phyloP scores from a whole-genome alignment of 2,329 filamentous ascomycete genomes.

The Xylaria sp. region DNA sequence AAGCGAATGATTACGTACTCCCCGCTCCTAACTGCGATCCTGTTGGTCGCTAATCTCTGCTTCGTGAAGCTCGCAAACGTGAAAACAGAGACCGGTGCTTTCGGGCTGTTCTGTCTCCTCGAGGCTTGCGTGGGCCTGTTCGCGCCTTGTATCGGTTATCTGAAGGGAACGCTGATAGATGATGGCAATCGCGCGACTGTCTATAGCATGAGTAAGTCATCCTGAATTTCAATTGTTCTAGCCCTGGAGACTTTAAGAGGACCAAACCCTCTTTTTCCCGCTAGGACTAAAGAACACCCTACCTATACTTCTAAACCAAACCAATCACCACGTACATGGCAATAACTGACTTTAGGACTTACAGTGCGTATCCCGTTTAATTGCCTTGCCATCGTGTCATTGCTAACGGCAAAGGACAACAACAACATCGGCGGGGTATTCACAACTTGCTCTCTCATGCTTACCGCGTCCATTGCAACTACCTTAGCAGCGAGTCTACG shows the following conservation, averaged over 20 bases:
- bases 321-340: background rate
- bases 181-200: conserved; percentile 64
- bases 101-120: conserved; percentile 68
- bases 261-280: background rate
- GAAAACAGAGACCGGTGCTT: conserved; percentile 57
- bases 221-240: background rate
- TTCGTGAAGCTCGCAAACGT: conserved; percentile 54
- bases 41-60: conserved; percentile 53
- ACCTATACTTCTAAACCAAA: background rate
- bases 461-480: conserved; percentile 44
- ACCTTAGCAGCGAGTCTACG: conserved; percentile 45
- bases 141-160: conserved; percentile 64
- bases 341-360: conserved; percentile 4
- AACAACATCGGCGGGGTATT: conserved; percentile 43
- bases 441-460: conserved; percentile 44
- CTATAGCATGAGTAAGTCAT: conserved; percentile 58
- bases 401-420: conserved; percentile 57
- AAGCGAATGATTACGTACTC: conserved; percentile 49
- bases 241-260: background rate
- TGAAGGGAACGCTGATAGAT: conserved; percentile 59
- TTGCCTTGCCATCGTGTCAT: conserved; percentile 54
- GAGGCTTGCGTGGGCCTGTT: conserved; percentile 69
- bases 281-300: background rate
- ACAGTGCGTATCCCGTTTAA: conserved; percentile 63
- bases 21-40: conserved; percentile 50